phyloP scores from a whole-genome alignment of 306 rosid species.

The Canavalia ensiformis region DNA sequence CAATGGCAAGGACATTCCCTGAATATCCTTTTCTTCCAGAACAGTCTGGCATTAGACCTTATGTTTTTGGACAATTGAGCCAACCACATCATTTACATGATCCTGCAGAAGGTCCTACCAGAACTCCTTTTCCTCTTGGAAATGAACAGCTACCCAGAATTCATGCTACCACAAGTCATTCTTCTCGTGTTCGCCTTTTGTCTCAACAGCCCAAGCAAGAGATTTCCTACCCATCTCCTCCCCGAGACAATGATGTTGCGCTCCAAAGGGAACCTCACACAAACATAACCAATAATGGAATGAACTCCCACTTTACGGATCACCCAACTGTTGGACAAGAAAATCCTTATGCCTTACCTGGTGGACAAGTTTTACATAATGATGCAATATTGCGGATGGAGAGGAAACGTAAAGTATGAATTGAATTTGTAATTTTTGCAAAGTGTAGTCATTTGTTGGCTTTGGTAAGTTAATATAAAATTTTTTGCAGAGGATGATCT shows the following conservation, averaged over 20 bases:
- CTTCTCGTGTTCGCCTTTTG: slow-evolving; percentile 71
- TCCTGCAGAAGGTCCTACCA: slow-evolving; percentile 73
- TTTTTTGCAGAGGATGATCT: slow-evolving; percentile 38
- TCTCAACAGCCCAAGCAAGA: slow-evolving; percentile 76
- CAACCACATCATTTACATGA: slow-evolving; percentile 71
- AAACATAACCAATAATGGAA: slow-evolving; percentile 56
- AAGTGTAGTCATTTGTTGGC: slow-evolving; percentile 27
- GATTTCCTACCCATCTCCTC: slow-evolving; percentile 68
- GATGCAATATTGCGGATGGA: slow-evolving; percentile 70
- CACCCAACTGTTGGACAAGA: slow-evolving; percentile 67
- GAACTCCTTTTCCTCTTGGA: slow-evolving; percentile 71
- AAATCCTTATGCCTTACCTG: slow-evolving; percentile 60
- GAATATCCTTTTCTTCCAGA: slow-evolving; percentile 84
- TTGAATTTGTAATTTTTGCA: slow-evolving; percentile 15
- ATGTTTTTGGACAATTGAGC: slow-evolving; percentile 71
- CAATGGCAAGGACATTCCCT: slow-evolving; percentile 67
- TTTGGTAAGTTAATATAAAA: slow-evolving; percentile 10
- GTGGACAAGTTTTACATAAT: slow-evolving; percentile 63
- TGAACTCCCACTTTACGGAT: slow-evolving; percentile 67
- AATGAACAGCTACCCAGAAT: slow-evolving; percentile 76
- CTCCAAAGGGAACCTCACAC: slow-evolving; percentile 68
- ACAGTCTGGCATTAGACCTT: slow-evolving; percentile 65
- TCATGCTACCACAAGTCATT: slow-evolving; percentile 72
- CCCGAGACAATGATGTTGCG: slow-evolving; percentile 58
- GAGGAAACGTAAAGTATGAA: slow-evolving; percentile 83